These are phyloP conservation scores for Prorocentrum cordatum DNA, from an alignment of 169 alveolate species.

Conservation along the genomic window DNA sequence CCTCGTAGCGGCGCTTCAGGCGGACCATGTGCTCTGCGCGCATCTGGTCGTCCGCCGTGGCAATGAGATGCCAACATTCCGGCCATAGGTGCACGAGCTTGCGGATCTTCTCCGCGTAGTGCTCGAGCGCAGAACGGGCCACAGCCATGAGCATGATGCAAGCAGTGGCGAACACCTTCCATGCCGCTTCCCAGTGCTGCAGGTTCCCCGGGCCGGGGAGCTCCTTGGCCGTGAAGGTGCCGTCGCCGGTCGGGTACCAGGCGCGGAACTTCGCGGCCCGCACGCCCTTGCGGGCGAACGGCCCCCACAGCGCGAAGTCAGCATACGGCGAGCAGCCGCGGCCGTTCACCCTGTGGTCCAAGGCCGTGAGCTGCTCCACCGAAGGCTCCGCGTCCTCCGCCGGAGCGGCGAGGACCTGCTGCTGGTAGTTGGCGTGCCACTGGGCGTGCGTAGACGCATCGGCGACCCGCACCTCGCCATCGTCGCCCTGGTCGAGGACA, in stretches of 20 bases:
- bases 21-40: not conserved
- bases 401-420: not conserved
- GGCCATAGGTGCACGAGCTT: not conserved
- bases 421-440: not conserved
- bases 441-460: not conserved
- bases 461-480: not conserved
- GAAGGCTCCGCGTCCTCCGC: slow-evolving; percentile 3
- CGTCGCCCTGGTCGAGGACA: not conserved
- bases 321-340: not conserved
- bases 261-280: not conserved
- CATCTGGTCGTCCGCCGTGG: not conserved
- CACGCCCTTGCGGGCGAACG: not conserved
- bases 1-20: not conserved
- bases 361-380: not conserved
- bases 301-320: not conserved
- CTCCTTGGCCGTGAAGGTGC: not conserved
- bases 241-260: not conserved
- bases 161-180: slow-evolving; percentile 6
- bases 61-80: not conserved
- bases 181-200: not conserved
- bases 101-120: not conserved
- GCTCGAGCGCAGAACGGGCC: not conserved
- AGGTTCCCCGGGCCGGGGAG: slow-evolving; percentile 8
- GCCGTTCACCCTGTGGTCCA: not conserved
- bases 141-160: not conserved